Base-by-base conservation (phyloP, 345 rosid species). In the Moricandia arvensis region DNA sequence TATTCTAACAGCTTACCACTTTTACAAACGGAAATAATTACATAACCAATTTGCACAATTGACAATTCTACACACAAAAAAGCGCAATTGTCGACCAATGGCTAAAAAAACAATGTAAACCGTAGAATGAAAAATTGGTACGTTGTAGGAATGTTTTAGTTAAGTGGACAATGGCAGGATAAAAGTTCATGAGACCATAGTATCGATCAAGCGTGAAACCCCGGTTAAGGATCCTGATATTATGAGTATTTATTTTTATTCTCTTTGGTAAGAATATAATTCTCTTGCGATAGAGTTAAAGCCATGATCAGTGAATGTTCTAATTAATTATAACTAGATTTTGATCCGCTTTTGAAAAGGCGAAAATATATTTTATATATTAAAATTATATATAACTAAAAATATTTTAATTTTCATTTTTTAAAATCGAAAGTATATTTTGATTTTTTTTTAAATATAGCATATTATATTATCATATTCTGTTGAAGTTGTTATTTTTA, bases 131-230 rank as follows among this genome's bases (percentile, higher is more conserved):
- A 31, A 61, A 31, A 1, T 0, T 0, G 15, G 29, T 27, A 30
- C 31, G 59, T 13, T 67, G 7, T 45, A 35, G 59, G 24, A 4
- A 24, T 59, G 68, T 21, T 63, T 9, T 6, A 31, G 6, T 63
- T 65, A 92, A 21, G 24, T 89, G 80, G 53, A 91, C 73, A 83
- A 93, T 89, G 35, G 61, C 76, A 29, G 86, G 37, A 60, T 83
- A 93, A 57, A 84, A 83, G 0, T 77, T 72, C 27, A 88, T 66
- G 82, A 93, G 91, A 55, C 86, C 79, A 68, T 88, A 87, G 82
- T 89, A 93, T 74, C 80, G 87, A 66, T 84, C 90, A 7, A 90
- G 88, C 4, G 93, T 85, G 68, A 84, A 81, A 76, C 55, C 75
- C 78, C 88, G 78, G 87, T 89, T 86, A 21, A 93, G 85, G 3